These are phyloP conservation scores for Leptodontidium sp. DNA, from an alignment of 2,329 filamentous ascomycete genomes.

Conservation along the genomic window DNA sequence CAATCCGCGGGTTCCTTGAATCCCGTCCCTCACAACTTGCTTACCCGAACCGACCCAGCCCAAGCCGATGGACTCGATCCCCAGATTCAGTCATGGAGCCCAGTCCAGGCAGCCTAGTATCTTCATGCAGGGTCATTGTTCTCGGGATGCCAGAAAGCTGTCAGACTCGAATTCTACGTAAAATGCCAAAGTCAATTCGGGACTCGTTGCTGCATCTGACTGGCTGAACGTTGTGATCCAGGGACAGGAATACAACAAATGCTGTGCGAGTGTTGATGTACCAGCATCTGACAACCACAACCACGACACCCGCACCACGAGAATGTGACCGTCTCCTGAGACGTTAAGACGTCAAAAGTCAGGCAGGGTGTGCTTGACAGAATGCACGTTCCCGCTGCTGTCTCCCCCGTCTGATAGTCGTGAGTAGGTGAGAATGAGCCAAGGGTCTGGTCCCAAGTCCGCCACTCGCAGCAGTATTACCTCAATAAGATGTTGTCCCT, in stretches of 20 bases:
- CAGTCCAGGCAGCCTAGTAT: neutral
- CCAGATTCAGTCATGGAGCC: slow-evolving; percentile 7
- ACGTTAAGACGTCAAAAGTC: slow-evolving; percentile 7
- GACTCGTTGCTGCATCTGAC: slow-evolving; percentile 1
- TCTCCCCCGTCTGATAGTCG: slow-evolving; percentile 7
- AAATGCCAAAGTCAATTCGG: slow-evolving; percentile 11
- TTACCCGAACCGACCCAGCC: neutral
- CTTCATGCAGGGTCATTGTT: neutral
- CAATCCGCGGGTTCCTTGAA: neutral
- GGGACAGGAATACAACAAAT: neutral
- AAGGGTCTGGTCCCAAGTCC: slow-evolving; percentile 2
- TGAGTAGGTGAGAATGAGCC: neutral
- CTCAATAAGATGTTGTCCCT: slow-evolving; percentile 1
- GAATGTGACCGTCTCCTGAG: slow-evolving; percentile 23
- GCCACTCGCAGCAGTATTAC: neutral
- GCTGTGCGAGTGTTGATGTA: neutral
- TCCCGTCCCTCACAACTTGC: neutral
- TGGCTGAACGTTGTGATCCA: slow-evolving; percentile 7
- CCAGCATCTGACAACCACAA: no score
- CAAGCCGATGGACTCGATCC: slow-evolving; percentile 1
- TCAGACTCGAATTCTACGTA: neutral
- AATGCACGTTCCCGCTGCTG: slow-evolving; percentile 21
- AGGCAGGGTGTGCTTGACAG: slow-evolving; percentile 17
- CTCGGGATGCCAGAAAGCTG: neutral
- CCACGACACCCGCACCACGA: slow-evolving; percentile 25